Conservation (phyloP, 2,329 filamentous ascomycete species). For the Trichophyton mentagrophytes region DNA sequence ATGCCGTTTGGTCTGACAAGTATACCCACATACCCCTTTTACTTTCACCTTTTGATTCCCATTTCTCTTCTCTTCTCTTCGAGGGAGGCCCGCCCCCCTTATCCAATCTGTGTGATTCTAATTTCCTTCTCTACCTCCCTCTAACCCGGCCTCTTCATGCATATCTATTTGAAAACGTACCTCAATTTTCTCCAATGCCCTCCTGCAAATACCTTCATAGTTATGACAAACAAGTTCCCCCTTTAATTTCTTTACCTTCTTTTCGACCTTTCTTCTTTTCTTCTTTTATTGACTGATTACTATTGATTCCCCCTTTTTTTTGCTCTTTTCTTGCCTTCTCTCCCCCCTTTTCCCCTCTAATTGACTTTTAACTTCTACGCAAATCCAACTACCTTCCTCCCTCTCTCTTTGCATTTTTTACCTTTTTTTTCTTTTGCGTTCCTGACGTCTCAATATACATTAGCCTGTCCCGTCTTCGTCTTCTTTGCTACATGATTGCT, state of each 20-base stretch:
- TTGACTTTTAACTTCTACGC: slow-evolving; percentile 7
- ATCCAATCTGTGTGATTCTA: not conserved
- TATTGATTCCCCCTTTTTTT: slow-evolving; percentile 5
- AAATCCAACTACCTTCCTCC: not conserved
- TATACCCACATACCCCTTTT: not conserved
- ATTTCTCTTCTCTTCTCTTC: not conserved
- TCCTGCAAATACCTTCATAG: not conserved
- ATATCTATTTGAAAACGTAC: not conserved
- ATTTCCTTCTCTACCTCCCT: not conserved
- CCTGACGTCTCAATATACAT: not conserved
- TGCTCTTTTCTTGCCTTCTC: slow-evolving; percentile 10
- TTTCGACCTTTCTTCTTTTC: slow-evolving; percentile 10
- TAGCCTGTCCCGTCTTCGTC: not conserved
- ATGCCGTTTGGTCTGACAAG: not conserved
- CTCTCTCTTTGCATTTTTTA: not conserved
- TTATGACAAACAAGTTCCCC: not conserved
- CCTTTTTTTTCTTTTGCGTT: not conserved
- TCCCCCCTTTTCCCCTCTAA: slow-evolving; percentile 3
- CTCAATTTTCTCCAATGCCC: not conserved
- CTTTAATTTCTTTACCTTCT: slow-evolving; percentile 8
- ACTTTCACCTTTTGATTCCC: too few species aligned
- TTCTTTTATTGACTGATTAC: not conserved
- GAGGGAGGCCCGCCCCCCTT: not conserved
- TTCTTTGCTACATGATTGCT: not conserved
- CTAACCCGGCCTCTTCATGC: not conserved